Evolutionary conservation across 148 eudicot species (phyloP).

Genomic region (Rhododendron kiyosumense): DNA sequence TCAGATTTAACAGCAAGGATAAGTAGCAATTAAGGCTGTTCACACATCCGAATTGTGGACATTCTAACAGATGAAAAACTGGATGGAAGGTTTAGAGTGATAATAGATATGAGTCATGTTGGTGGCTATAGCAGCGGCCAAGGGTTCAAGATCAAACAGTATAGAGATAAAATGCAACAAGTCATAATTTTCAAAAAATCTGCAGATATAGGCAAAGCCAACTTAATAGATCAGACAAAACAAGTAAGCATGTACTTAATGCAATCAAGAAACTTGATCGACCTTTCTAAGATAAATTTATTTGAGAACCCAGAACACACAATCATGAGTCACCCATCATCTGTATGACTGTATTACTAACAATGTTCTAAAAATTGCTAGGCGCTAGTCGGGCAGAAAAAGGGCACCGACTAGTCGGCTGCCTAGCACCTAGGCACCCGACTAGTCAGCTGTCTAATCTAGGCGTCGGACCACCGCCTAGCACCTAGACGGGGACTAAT

Average conservation of each 20-base stretch:
- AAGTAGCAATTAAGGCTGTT: background rate
- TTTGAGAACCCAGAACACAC: background rate
- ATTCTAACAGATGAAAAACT: background rate
- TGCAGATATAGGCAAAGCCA: background rate
- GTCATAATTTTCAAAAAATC: background rate
- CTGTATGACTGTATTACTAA: conserved; percentile 23
- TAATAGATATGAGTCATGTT: background rate
- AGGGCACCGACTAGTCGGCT: too few relatives aligned
- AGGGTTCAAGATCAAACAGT: background rate
- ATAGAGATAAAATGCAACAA: background rate
- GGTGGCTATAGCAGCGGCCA: background rate
- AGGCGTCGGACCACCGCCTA: conserved; percentile 66
- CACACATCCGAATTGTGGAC: background rate
- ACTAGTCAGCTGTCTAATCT: too few relatives aligned
- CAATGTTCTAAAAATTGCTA: conserved; percentile 18
- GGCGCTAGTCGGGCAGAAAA: too few relatives aligned
- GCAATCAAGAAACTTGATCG: background rate
- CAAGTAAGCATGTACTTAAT: background rate
- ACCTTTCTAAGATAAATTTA: background rate
- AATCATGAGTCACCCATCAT: background rate
- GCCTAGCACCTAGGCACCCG: too few relatives aligned
- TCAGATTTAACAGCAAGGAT: background rate
- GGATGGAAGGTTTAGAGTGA: background rate
- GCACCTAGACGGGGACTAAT: too few relatives aligned
- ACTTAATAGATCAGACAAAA: background rate